Percentiles rank a stretch among this genome's conserved stretches.
These are phyloP conservation scores for Nicotiana otophora DNA, from an alignment of 257 asterid genomes.

Conservation along the genomic window DNA sequence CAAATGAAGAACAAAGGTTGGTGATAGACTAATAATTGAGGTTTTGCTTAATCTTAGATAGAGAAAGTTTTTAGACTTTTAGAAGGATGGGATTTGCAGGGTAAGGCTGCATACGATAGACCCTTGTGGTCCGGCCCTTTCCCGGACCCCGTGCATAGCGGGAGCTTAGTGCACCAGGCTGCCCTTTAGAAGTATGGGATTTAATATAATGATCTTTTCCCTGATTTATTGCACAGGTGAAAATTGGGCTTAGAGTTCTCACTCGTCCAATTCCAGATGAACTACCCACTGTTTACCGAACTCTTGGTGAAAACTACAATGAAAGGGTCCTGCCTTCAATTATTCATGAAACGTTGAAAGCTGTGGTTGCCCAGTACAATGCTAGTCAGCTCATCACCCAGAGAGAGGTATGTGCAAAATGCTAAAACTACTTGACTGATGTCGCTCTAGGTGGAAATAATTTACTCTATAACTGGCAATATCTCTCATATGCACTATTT, in stretches of 20 bases:
- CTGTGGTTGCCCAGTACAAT: conserved; percentile 90
- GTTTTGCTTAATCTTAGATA: neutral
- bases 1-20: neutral
- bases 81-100: neutral
- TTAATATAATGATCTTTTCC: neutral
- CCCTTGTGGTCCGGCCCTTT: too few relatives aligned
- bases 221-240: conserved; percentile 45
- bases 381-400: conserved; percentile 97
- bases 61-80: neutral
- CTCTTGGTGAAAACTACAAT: conserved; percentile 82
- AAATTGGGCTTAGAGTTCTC: conserved; percentile 88
- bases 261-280: conserved; percentile 85
- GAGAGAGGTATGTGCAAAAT: conserved; percentile 59
- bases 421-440: neutral
- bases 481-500: neutral
- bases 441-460: neutral
- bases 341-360: conserved; percentile 81
- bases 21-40: neutral
- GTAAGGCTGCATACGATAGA: too few relatives aligned
- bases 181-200: neutral
- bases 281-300: conserved; percentile 73
- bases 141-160: too few relatives aligned
- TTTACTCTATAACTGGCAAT: neutral
- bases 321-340: conserved; percentile 88
- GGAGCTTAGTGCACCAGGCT: too few relatives aligned